phyloP scores from a whole-genome alignment of 208 protist genomes.

The Trypanosoma lewisi region DNA sequence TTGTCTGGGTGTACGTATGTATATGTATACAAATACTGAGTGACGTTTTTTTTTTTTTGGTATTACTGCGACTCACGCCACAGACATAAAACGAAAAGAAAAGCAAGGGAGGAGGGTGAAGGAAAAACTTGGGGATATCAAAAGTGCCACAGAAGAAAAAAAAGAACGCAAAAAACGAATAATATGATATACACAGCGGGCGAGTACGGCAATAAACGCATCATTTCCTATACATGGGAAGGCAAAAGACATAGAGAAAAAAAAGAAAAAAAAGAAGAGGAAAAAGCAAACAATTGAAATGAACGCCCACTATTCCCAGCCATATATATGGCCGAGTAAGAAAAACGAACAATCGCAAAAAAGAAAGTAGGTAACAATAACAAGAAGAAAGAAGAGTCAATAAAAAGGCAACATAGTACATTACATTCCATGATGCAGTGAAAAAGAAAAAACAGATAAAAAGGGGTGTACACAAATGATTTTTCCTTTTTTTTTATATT shows the following conservation, averaged over 20 bases:
- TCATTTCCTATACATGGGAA: not conserved
- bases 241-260: not conserved
- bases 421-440: slow-evolving; percentile 1
- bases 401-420: not conserved
- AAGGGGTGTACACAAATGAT: too few species aligned
- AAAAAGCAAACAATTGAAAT: too few species aligned
- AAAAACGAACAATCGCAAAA: not conserved
- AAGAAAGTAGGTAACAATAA: slow-evolving; percentile 9
- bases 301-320: too few species aligned
- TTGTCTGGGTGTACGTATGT: not conserved
- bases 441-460: too few species aligned
- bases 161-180: slow-evolving; percentile 13
- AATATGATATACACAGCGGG: too few species aligned
- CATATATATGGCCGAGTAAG: not conserved
- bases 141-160: not conserved
- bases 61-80: not conserved
- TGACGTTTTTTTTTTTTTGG: not conserved
- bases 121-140: not conserved
- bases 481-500: too few species aligned
- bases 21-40: not conserved
- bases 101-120: not conserved
- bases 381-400: slow-evolving; percentile 1
- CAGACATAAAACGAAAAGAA: too few species aligned
- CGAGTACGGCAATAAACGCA: too few species aligned
- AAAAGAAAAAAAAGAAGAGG: slow-evolving; percentile 1